Conservation (phyloP, 2,329 filamentous ascomycete species). For the Tolypocladium pustulatum region DNA sequence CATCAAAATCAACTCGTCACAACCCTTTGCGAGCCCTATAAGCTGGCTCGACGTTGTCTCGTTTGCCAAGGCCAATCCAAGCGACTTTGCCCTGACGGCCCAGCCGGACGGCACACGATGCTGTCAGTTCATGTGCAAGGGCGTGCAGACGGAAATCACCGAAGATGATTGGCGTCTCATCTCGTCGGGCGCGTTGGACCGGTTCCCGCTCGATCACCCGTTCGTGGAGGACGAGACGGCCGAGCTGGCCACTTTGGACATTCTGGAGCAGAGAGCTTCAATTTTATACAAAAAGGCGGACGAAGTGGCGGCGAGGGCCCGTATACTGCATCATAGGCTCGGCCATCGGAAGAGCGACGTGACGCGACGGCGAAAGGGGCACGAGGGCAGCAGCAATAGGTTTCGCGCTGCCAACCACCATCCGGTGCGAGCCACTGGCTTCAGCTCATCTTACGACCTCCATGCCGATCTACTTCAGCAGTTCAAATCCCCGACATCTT, state of each 20-base stretch:
- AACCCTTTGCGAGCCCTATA: slow-evolving; percentile 52
- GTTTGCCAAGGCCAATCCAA: slow-evolving; percentile 70
- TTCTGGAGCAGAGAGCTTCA: slow-evolving; percentile 67
- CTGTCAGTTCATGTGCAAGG: slow-evolving; percentile 75
- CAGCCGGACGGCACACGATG: slow-evolving; percentile 57
- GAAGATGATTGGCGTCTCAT: slow-evolving; percentile 85
- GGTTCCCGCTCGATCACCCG: slow-evolving; percentile 66
- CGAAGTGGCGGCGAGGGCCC: slow-evolving; percentile 50
- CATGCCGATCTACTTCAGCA: slow-evolving; percentile 47
- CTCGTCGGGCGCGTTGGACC: slow-evolving; percentile 70
- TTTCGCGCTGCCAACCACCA: slow-evolving; percentile 25
- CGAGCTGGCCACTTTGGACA: slow-evolving; percentile 74
- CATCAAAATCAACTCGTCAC: slow-evolving; percentile 42
- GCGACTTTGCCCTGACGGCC: slow-evolving; percentile 64
- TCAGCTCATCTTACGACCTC: slow-evolving; percentile 31
- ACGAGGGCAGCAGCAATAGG: slow-evolving; percentile 22
- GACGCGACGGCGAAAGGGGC: slow-evolving; percentile 13
- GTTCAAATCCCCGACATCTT: slow-evolving; percentile 22
- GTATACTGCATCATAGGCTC: slow-evolving; percentile 72
- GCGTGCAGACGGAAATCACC: slow-evolving; percentile 71
- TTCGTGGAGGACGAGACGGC: slow-evolving; percentile 80
- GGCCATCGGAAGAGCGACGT: slow-evolving; percentile 21
- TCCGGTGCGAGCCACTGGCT: slow-evolving; percentile 12
- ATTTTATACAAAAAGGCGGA: slow-evolving; percentile 74
- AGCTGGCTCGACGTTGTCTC: slow-evolving; percentile 81